Percentiles rank a stretch among this genome's conserved stretches.
These are phyloP conservation scores for Pseudoneurospora amorphoporcata DNA, from an alignment of 495 filamentous ascomycete species.

Conservation along the genomic window DNA sequence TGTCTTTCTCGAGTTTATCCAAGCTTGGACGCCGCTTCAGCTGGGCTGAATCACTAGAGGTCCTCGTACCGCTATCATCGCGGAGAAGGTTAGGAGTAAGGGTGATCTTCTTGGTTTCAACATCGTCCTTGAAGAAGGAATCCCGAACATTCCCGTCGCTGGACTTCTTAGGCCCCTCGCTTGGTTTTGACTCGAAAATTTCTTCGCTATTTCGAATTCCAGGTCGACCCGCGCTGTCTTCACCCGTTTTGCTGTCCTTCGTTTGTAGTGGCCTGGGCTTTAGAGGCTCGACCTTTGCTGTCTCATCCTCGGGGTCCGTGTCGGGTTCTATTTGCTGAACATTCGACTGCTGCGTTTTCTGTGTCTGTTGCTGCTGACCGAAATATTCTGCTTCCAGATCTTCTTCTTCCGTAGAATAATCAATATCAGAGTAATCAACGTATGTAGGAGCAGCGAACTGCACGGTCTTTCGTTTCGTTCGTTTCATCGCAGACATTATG, in stretches of 20 bases:
- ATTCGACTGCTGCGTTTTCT: constrained; percentile 21
- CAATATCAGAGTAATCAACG: constrained; percentile 81
- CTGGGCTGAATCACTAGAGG: constrained; percentile 56
- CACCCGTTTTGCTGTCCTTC: constrained; percentile 34
- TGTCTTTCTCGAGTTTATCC: constrained; percentile 47
- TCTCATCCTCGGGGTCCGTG: constrained; percentile 31
- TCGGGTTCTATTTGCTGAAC: constrained; percentile 16
- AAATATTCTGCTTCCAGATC: constrained; percentile 31
- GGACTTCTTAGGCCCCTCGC: constrained; percentile 49
- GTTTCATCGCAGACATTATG: constrained; percentile 78
- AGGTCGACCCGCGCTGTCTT: constrained; percentile 14
- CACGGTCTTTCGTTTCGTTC: constrained; percentile 81
- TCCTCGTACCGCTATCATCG: constrained; percentile 58
- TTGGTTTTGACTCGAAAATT: constrained; percentile 47
- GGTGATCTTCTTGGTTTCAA: constrained; percentile 94
- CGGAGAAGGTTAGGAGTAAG: constrained; percentile 90
- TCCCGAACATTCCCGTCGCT: constrained; percentile 80
- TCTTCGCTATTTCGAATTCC: constrained; percentile 49
- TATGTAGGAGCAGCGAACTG: constrained; percentile 80
- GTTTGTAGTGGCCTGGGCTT: constrained; percentile 28
- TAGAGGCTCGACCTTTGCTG: constrained; percentile 39
- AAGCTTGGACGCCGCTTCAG: constrained; percentile 39
- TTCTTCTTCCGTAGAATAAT: constrained; percentile 86
- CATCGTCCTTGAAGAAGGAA: constrained; percentile 95
- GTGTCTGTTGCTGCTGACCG: constrained; percentile 28